Evolutionary conservation across 2,329 filamentous ascomycete genomes (phyloP).

Genomic region (Periconia macrospinosa): DNA sequence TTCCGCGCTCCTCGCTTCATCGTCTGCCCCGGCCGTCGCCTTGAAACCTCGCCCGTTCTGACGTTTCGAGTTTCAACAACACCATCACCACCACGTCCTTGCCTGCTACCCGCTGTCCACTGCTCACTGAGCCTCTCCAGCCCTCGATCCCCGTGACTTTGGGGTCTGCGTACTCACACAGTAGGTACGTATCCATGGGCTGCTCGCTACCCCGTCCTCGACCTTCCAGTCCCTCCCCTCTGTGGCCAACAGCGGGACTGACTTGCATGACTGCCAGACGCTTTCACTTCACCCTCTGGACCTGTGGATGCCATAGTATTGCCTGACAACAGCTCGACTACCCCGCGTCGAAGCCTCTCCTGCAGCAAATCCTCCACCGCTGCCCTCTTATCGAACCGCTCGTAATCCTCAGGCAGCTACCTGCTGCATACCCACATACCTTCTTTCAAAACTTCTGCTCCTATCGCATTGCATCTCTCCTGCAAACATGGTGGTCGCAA

Average conservation of each 20-base stretch:
- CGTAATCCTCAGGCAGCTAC: background rate
- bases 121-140: background rate
- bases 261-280: conserved; percentile 30
- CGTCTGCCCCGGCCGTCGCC: conserved; percentile 27
- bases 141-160: background rate
- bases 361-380: background rate
- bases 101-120: too few species aligned
- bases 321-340: conserved; percentile 15
- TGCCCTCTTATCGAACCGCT: background rate
- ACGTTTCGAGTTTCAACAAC: conserved; percentile 45
- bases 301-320: conserved; percentile 42
- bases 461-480: background rate
- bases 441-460: background rate
- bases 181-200: conserved; percentile 26
- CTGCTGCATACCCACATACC: background rate
- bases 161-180: conserved; percentile 22
- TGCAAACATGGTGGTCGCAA: conserved; percentile 44
- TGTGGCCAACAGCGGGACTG: conserved; percentile 17
- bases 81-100: background rate
- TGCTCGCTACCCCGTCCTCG: conserved; percentile 11
- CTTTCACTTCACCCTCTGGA: conserved; percentile 22
- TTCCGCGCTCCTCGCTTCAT: conserved; percentile 22
- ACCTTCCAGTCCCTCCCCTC: conserved; percentile 15
- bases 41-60: conserved; percentile 34
- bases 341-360: conserved; percentile 13